phyloP scores from a whole-genome alignment of 2,329 filamentous ascomycete species.

The Xylariaceae sp. region DNA sequence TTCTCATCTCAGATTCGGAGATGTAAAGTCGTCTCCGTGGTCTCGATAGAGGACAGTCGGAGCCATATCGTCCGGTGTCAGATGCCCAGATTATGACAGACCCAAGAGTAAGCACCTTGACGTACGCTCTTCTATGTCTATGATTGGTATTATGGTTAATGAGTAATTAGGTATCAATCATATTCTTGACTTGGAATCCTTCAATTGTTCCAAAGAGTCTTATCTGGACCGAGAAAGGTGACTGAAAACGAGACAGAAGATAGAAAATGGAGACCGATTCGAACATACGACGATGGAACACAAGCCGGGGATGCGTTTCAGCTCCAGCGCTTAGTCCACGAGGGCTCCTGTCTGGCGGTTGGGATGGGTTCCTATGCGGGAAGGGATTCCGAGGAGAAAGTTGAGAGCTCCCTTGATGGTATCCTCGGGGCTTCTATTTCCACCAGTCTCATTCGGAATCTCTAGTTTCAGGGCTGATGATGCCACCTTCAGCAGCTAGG shows the following conservation, averaged over 20 bases:
- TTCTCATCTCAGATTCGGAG: background rate
- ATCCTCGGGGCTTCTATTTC: background rate
- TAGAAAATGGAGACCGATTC: background rate
- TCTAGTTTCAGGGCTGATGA: background rate
- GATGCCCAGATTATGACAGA: background rate
- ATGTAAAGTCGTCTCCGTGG: background rate
- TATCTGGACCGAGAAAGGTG: background rate
- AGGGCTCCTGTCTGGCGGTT: background rate
- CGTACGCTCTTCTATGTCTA: too few relatives aligned
- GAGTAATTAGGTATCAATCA: background rate
- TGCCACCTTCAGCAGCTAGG: background rate
- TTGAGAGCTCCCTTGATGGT: background rate
- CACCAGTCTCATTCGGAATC: background rate
- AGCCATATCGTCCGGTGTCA: background rate
- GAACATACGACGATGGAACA: background rate
- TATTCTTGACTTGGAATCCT: background rate
- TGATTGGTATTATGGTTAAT: too few relatives aligned
- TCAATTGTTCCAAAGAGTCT: background rate
- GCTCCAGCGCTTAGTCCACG: background rate
- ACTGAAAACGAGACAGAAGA: background rate
- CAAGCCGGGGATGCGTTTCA: background rate
- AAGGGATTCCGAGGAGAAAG: background rate
- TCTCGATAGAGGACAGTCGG: background rate
- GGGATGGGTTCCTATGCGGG: conserved; percentile 3
- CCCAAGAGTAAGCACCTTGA: too few relatives aligned